These are phyloP conservation scores for Megacollybia platyphylla DNA, from an alignment of 1,284 basidiomycete genomes.

Conservation along the genomic window DNA sequence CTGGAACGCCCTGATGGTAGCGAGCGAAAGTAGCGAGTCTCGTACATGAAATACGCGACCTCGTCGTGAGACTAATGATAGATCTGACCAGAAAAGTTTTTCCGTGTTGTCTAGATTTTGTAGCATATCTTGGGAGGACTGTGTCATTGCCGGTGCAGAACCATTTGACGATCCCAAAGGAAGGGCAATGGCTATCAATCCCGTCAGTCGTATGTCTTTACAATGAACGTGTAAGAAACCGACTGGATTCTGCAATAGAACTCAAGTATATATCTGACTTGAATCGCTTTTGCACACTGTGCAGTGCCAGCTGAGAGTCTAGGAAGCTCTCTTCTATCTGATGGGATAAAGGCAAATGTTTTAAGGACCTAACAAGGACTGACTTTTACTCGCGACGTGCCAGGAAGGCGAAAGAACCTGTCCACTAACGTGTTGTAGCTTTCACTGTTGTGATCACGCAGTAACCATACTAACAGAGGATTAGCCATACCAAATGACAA, in stretches of 20 bases:
- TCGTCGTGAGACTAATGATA: slow-evolving; percentile 40
- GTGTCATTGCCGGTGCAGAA: slow-evolving; percentile 20
- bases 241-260: slow-evolving; percentile 78
- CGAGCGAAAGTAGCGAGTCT: slow-evolving; percentile 60
- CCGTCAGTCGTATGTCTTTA: not conserved
- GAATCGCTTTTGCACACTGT: slow-evolving; percentile 67
- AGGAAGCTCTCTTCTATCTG: slow-evolving; percentile 48
- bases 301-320: slow-evolving; percentile 61
- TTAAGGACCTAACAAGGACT: too few species aligned
- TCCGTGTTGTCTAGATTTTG: slow-evolving; percentile 54
- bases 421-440: slow-evolving; percentile 45
- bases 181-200: slow-evolving; percentile 58
- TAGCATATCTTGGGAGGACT: slow-evolving; percentile 50
- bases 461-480: slow-evolving; percentile 49
- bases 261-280: slow-evolving; percentile 78
- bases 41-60: slow-evolving; percentile 62
- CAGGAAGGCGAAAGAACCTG: slow-evolving; percentile 45
- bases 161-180: slow-evolving; percentile 65
- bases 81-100: slow-evolving; percentile 53
- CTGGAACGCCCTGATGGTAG: slow-evolving; percentile 63
- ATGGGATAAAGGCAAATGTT: too few species aligned
- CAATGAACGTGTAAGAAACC: slow-evolving; percentile 12
- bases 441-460: slow-evolving; percentile 48
- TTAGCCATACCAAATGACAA: slow-evolving; percentile 3
- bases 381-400: slow-evolving; percentile 16